Conservation (phyloP, 345 rosid species). For the Sisymbrium altissimum region DNA sequence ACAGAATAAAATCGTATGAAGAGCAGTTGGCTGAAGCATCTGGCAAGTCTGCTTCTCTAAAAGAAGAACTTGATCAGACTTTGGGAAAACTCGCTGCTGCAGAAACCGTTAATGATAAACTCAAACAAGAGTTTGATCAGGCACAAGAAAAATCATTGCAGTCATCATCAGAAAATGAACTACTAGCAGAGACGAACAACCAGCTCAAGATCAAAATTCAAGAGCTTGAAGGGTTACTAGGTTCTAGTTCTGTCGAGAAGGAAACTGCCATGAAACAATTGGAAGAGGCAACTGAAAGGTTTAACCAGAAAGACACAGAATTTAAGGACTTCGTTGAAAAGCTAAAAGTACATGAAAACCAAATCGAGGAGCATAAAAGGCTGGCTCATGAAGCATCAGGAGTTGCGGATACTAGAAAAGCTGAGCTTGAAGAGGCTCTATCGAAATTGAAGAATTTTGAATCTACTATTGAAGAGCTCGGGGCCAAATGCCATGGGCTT, state of each 20-base stretch:
- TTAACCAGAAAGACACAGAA: constrained; percentile 53
- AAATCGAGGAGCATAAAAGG: constrained; percentile 52
- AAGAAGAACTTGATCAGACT: constrained; percentile 65
- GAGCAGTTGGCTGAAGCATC: constrained; percentile 58
- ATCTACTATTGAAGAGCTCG: constrained; percentile 57
- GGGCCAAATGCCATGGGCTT: constrained; percentile 50
- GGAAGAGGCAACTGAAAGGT: constrained; percentile 54
- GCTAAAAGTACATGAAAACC: constrained; percentile 51
- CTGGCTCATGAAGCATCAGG: constrained; percentile 55
- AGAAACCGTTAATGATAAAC: constrained; percentile 60
- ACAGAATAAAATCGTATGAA: constrained; percentile 54
- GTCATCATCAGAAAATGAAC: constrained; percentile 60
- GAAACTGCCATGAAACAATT: constrained; percentile 53
- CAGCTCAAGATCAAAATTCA: constrained; percentile 73
- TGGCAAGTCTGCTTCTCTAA: constrained; percentile 51
- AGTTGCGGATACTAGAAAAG: constrained; percentile 47
- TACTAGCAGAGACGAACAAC: constrained; percentile 66
- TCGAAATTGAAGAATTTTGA: constrained; percentile 58
- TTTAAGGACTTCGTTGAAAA: constrained; percentile 56
- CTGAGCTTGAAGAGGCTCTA: constrained; percentile 66
- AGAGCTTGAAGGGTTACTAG: constrained; percentile 69
- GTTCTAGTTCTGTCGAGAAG: constrained; percentile 59
- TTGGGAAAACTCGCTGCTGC: constrained; percentile 51
- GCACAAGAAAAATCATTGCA: constrained; percentile 57
- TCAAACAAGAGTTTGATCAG: constrained; percentile 51